A percentile compares a stretch with the other conserved stretches of the same genome.
Conservation (phyloP, 257 asterid species). For the Solanum etuberosum region DNA sequence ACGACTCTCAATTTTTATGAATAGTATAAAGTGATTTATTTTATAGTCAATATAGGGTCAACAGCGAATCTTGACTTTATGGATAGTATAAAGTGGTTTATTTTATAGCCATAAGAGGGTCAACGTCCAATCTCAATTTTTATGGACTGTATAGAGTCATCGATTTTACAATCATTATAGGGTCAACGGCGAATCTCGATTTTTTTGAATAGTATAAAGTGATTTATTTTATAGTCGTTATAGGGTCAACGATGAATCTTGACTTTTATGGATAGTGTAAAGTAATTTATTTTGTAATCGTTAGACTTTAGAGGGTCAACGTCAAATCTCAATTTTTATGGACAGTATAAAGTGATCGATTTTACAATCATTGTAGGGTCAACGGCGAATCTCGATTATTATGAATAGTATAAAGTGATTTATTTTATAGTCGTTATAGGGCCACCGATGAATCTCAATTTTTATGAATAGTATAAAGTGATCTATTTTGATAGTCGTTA, state of each 20-base stretch:
- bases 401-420: not conserved
- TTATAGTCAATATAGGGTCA: not conserved
- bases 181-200: not conserved
- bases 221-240: not conserved
- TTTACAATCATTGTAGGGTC: not conserved
- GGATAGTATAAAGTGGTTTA: not conserved
- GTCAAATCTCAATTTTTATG: not conserved
- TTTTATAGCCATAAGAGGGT: not conserved
- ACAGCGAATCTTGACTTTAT: not conserved
- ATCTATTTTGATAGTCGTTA: not conserved
- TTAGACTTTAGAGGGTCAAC: not conserved
- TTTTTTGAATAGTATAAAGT: not conserved
- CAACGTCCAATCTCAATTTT: not conserved
- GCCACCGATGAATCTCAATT: not conserved
- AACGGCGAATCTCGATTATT: not conserved
- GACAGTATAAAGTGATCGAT: not conserved
- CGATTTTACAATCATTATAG: not conserved
- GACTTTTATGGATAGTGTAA: not conserved
- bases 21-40: not conserved
- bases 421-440: not conserved
- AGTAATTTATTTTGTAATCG: not conserved
- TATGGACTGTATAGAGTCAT: not conserved
- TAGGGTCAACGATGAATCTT: not conserved
- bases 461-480: too few species aligned
- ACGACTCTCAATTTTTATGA: not conserved